These are phyloP conservation scores for Hondaea fermentalgiana DNA, from an alignment of 108 stramenopile genomes.

Conservation along the genomic window DNA sequence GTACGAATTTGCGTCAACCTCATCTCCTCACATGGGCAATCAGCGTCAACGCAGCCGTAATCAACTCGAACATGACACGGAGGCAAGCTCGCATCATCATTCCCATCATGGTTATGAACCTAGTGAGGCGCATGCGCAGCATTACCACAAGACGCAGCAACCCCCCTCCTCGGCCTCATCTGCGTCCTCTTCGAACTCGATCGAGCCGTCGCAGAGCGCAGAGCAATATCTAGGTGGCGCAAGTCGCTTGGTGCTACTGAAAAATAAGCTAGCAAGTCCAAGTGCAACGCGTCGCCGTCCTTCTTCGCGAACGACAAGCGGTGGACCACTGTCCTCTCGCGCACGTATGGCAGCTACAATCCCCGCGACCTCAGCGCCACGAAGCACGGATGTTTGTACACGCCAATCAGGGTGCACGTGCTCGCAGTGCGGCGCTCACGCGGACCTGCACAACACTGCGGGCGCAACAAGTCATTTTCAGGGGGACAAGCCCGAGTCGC, in stretches of 20 bases:
- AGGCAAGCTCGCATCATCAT: background rate
- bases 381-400: background rate
- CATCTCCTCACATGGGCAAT: background rate
- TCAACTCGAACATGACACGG: background rate
- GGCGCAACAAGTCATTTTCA: background rate
- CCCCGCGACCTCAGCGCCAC: too few species aligned
- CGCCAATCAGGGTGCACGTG: background rate
- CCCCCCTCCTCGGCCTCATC: background rate
- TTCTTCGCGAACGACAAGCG: background rate
- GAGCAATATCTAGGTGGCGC: background rate
- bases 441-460: too few species aligned
- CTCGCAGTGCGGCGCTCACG: background rate
- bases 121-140: too few species aligned
- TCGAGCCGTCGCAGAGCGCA: background rate
- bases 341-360: background rate
- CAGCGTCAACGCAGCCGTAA: background rate
- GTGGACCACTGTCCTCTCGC: background rate
- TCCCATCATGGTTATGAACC: too few species aligned
- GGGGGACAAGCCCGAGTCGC: background rate
- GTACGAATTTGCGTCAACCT: constrained; percentile 1
- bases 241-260: background rate
- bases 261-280: background rate
- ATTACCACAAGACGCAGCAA: too few species aligned
- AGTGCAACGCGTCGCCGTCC: background rate
- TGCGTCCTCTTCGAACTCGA: background rate